Percentiles rank a stretch among this genome's conserved stretches.
Conservation (phyloP, 345 rosid species). For the Gossypium arboreum region DNA sequence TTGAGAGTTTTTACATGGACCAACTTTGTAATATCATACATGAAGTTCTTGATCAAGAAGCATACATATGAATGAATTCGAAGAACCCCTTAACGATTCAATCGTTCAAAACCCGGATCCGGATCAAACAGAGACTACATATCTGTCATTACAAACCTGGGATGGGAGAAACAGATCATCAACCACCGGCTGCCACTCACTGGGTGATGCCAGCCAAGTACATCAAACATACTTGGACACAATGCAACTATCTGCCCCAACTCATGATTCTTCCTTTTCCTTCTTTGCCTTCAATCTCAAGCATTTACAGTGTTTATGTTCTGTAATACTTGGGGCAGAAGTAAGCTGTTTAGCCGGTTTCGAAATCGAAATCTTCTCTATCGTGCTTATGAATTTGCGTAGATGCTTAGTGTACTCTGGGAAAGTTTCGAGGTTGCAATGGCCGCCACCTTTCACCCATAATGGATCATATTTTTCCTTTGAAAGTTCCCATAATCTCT, state of each 20-base stretch:
- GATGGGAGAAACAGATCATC: slow-evolving; percentile 1
- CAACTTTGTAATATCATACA: slow-evolving; percentile 18
- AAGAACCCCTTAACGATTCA: not conserved
- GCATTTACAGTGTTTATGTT: slow-evolving; percentile 57
- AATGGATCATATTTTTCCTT: slow-evolving; percentile 89
- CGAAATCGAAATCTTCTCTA: slow-evolving; percentile 75
- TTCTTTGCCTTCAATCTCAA: slow-evolving; percentile 52
- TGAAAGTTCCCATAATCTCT: slow-evolving; percentile 84
- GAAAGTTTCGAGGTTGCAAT: slow-evolving; percentile 92
- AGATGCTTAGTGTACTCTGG: slow-evolving; percentile 89
- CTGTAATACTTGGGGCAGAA: slow-evolving; percentile 50
- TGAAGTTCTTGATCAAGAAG: slow-evolving; percentile 21
- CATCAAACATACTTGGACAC: not conserved
- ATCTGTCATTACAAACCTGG: slow-evolving; percentile 14
- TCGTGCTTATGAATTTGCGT: slow-evolving; percentile 69
- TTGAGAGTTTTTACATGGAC: slow-evolving; percentile 19
- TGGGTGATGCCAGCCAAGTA: not conserved
- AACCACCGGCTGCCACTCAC: slow-evolving; percentile 8
- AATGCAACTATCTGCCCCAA: not conserved
- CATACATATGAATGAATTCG: not conserved
- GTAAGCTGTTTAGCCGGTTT: slow-evolving; percentile 44
- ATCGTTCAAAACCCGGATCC: slow-evolving; percentile 15
- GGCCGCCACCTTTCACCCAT: slow-evolving; percentile 97
- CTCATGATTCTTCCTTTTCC: slow-evolving; percentile 17
- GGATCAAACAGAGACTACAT: slow-evolving; percentile 18